Evolutionary conservation across 495 filamentous ascomycete genomes (phyloP), one percentile per base, ranked within the genome.

Genomic region (Aspergillus ostianus): DNA sequence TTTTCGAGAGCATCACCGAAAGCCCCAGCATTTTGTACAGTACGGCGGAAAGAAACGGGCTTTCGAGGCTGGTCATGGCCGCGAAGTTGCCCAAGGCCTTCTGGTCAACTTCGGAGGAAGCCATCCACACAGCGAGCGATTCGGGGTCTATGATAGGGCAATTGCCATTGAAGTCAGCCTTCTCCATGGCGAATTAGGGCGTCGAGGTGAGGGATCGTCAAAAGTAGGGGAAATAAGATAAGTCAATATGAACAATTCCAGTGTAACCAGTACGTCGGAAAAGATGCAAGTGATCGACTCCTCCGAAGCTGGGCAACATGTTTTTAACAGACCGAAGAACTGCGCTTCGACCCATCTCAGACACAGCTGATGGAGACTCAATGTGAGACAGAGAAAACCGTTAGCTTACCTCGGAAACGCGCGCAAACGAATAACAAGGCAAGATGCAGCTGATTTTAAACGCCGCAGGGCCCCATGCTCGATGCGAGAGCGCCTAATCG

Each of bases 41-140:
- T 67, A 88, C 87, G 17, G 84, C 79, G 15, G 92, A 89, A 47
- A 98, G 84, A 5, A 90, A 79, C 12, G 89, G 85, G 67, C 90
- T 92, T 64, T 88, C 83, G 47, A 80, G 73, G 64, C 84, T 82
- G 60, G 87, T 92, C 41, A 82, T 78, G 71, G 85, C 88, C 63
- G 94, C 93, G 64, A 95, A 88, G 65, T 84, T 84, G 71, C 90
- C 92, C 64, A 98, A 81, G 74, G 92, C 96, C 77, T 97, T 98
- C 78, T 97, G 92, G 72, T 98, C 94, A 48, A 98, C 90, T 73
- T 96, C 92, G 51, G 91, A 92, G 71, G 91, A 92, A 73, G 95
- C 93, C 94, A 97, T 98, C 81, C 81, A 82, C 68, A 76, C 65
- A 66, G 59, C 59, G 36, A 78, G 62, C 18, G 67, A 53, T 13